Evolutionary conservation across 2,329 filamentous ascomycete genomes (phyloP), one percentile per base, ranked within the genome.

Genomic region (Colletotrichum sp.): DNA sequence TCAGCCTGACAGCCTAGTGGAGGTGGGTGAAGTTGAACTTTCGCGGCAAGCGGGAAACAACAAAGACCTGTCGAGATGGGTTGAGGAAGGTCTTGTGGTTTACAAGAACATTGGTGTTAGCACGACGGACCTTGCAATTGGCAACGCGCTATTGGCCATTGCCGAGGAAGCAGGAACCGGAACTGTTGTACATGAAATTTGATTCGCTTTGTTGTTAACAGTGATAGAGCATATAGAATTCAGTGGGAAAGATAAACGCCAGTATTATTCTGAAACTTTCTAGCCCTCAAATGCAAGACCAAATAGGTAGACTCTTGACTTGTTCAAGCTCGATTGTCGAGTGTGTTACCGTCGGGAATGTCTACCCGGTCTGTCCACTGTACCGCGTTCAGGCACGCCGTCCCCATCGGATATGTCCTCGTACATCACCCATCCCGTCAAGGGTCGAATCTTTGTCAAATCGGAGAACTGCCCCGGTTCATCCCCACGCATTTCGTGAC

Each of bases 1-100:
- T 7, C 86, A 84, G 5, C 87, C 88, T 0, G 85, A 90, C 22
- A 88, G 93, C 74, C 85, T 94, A 1, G 88, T 93, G 0, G 92
- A 94, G 81, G 83, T 64, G 12, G 61, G 61, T 5, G 61, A 64
- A 4, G 34, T 64, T 32, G 61, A 32, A n/a, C 30, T 36, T 36
- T 25, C 34, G 15, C 61, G 25, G 25, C 22, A 44, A 12, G n/a
- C 30, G 13, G 61, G 32, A 12, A 3, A 39, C 32, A 27, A 64
- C n/a, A 16, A 22, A 22, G 94, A n/a, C 92, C 94, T n/a, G 59
- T 79, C 44, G 39, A 79, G 1, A 8, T 81, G 0, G 70, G 68
- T 77, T 48, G 66, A 76, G 15, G 81, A 79, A 22, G 83, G 76
- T 4, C 82, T 79, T 69, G 64, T 81, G 27, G 80, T 82, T 34